Base-by-base conservation (phyloP, 768 basidiomycete species). In the Boletus vinaceobasis region DNA sequence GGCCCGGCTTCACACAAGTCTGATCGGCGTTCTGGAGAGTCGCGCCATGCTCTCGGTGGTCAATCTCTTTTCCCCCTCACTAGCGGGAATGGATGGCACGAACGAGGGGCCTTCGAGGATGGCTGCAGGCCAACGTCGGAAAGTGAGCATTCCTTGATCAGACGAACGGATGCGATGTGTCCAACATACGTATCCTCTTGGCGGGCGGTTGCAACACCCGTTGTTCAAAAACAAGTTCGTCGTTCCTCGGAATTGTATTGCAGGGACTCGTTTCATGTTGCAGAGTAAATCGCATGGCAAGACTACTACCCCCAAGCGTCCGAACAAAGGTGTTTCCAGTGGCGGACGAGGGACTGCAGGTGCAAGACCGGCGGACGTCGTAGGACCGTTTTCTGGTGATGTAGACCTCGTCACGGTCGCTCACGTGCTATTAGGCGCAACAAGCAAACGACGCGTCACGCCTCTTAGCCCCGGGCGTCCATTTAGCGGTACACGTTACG, bases 171-270 rank as follows among this genome's bases (percentile, higher is more conserved):
- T 23, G 23, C 23, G 23, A 23, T 23, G 23, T 23, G 23, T 23
- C 23, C 4, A 23, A 23, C 23, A 23, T 23, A 23, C 23, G 4
- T 23, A 23, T 23, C 23, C 23, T 23, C 23, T 23, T 23, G 4
- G 23, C 23, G 23, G 4, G 23, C 23, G 23, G 23, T 23, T 23
- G 23, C 23, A 23, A 23, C 2, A 23, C 23, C 23, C 23, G 91
- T 48, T 76, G 23, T 23, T 23, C 2, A 14, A 17, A 15, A 17
- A 11, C 11, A 1, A 23, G 43, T 29, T 43, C 6, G 27, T 43
- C 7, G 9, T 43, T n/a, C 15, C 17, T 29, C 15, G 17, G 4
- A 4, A 19, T 14, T 45, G n/a, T 4, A 19, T 45, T 93, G 6
- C 29, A 45, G 10, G 15, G 5, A 14, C n/a, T 19, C 10, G 32